Base-by-base conservation (phyloP, 495 filamentous ascomycete genomes). In the Parmelia sp. region DNA sequence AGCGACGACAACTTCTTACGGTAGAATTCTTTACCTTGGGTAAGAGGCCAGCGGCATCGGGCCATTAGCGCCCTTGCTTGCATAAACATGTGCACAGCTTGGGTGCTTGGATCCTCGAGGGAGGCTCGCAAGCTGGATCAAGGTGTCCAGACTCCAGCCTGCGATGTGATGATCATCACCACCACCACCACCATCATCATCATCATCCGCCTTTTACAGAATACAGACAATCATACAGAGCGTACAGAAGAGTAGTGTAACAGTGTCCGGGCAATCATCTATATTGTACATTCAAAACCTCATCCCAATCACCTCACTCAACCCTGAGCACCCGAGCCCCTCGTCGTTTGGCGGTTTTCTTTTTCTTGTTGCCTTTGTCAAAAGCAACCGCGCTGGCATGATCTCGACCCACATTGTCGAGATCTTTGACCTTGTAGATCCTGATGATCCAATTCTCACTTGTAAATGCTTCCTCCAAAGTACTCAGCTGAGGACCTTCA, bases 391-490 rank as follows among this genome's bases (percentile, higher is more conserved):
- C 95, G 59, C 84, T 84, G 36, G 81, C 84, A 76, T 97, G 94
- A 70, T 96, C 91, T 71, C 95, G 84, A 35, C 91, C 94, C 58
- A 99, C 78, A 71, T 97, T 97, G 76, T 99, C 95, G 42, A 97
- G 86, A 69, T 96, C 92, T 78, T 99, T 99, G 72, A 99, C 95
- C 81, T 99, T 99, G 81, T 96, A 99, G 73, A 99, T 97, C 59
- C 95, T 82, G 73, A 99, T 97, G 74, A 99, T 99, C 95, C 95
- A 99, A 82, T 99, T 99, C 82, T 99, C 95, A 69, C 90, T 96
- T 51, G 95, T 99, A 77, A 93, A 99, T 3, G 95, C 95, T 76
- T 99, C 95, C 72, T 97, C 95, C 45, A 99, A 74, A 23, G 87
- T 93, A 75, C 85, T 90, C 60, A 99, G 88, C 63, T 88, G 82